phyloP scores from a whole-genome alignment of 2,329 filamentous ascomycete species.

The Mollisia scopiformis region DNA sequence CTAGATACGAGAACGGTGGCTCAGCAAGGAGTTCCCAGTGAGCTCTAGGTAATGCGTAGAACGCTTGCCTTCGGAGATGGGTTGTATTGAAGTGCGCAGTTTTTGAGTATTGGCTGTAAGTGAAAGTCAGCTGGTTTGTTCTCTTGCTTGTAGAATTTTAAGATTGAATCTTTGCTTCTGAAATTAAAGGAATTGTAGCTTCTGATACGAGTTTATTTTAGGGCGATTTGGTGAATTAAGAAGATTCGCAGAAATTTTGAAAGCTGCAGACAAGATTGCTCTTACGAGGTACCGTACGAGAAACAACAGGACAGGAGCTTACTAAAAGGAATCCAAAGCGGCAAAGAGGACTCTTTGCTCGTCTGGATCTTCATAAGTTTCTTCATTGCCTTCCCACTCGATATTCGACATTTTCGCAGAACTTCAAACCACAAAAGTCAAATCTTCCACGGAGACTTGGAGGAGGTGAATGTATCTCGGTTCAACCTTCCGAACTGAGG shows the following conservation, averaged over 20 bases:
- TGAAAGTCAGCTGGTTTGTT: neutral
- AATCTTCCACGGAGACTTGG: neutral
- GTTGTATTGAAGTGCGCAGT: constrained; percentile 89
- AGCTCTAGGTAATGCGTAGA: constrained; percentile 83
- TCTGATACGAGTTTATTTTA: no score
- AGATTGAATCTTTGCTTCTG: no score
- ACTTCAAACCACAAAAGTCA: neutral
- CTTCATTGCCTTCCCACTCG: constrained; percentile 53
- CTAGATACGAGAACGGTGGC: constrained; percentile 81
- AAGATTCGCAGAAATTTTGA: no score
- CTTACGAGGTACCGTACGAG: no score
- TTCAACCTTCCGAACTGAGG: neutral
- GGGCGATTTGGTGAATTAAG: no score
- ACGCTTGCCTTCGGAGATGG: constrained; percentile 85
- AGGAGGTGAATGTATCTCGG: neutral
- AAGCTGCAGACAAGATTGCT: no score
- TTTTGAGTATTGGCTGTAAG: constrained; percentile 76
- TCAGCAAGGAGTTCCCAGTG: constrained; percentile 84
- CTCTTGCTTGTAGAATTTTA: no score
- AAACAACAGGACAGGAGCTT: constrained; percentile 41
- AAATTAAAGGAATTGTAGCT: no score
- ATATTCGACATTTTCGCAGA: constrained; percentile 10
- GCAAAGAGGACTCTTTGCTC: constrained; percentile 80
- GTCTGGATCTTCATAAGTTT: constrained; percentile 62
- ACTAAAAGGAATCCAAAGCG: constrained; percentile 89